A percentile compares a stretch with the other conserved stretches of the same genome.
These are phyloP conservation scores for Pseudocohnilembus persalinus DNA, from an alignment of 169 alveolate genomes.

Conservation along the genomic window DNA sequence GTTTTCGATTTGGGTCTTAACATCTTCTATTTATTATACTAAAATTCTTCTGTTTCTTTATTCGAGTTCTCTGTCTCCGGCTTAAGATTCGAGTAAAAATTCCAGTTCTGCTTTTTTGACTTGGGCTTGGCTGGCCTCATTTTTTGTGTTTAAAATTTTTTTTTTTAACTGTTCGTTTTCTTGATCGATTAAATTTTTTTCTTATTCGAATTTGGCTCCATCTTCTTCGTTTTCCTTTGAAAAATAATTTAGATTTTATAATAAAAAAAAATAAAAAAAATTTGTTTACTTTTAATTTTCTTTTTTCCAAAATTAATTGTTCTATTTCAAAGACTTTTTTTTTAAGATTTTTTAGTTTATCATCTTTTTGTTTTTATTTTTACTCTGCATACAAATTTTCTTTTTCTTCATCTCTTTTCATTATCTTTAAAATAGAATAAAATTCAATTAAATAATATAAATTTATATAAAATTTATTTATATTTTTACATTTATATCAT, in stretches of 20 bases:
- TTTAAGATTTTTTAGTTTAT: conserved; percentile 5
- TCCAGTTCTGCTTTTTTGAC: conserved; percentile 5
- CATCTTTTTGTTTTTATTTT: conserved; percentile 13
- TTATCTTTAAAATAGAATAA: background rate
- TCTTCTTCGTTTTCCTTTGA: conserved; percentile 18
- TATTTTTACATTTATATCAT: conserved; percentile 8
- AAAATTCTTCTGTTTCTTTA: background rate
- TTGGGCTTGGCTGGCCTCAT: background rate
- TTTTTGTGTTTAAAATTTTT: conserved; percentile 5
- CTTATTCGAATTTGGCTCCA: background rate
- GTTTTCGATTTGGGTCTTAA: background rate
- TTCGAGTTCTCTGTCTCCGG: conserved; percentile 5
- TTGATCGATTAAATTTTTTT: conserved; percentile 4
- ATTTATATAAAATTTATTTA: background rate
- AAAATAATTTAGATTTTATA: background rate
- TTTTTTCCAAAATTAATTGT: conserved; percentile 13
- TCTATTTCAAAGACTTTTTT: conserved; percentile 7
- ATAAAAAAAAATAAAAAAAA: background rate
- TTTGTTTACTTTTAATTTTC: conserved; percentile 3
- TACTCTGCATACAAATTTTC: conserved; percentile 17
- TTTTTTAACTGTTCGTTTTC: conserved; percentile 16
- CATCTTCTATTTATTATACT: background rate
- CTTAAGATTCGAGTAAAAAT: conserved; percentile 15
- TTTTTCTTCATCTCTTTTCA: conserved; percentile 18
- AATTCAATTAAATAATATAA: background rate